These are phyloP conservation scores for Podospora didyma DNA, from an alignment of 495 filamentous ascomycete species.

Conservation along the genomic window DNA sequence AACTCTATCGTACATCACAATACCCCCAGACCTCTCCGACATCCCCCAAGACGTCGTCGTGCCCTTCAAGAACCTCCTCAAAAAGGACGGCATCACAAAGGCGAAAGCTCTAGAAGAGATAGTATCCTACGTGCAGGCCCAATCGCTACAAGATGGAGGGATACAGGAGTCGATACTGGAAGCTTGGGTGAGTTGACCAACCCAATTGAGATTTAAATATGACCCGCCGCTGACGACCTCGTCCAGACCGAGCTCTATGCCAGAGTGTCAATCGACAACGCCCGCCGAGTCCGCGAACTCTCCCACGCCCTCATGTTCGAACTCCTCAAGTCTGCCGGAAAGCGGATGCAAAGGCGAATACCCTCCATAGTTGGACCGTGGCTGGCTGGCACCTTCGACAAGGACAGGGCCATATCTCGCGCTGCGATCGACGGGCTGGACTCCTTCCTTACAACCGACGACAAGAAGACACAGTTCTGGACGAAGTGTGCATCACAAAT, in stretches of 20 bases:
- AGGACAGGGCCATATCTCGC: conserved; percentile 66
- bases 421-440: conserved; percentile 71
- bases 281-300: conserved; percentile 80
- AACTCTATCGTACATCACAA: conserved; percentile 76
- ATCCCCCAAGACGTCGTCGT: conserved; percentile 82
- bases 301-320: conserved; percentile 72
- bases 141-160: conserved; percentile 45
- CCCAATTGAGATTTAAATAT: background rate
- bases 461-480: conserved; percentile 73
- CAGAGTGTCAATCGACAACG: conserved; percentile 79
- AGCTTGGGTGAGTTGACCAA: conserved; percentile 69
- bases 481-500: conserved; percentile 70
- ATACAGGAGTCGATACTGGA: conserved; percentile 74
- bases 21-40: conserved; percentile 74
- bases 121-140: conserved; percentile 53
- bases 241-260: conserved; percentile 83
- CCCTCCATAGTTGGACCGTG: conserved; percentile 76
- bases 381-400: conserved; percentile 85
- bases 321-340: conserved; percentile 67
- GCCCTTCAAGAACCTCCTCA: conserved; percentile 83
- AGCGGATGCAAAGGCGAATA: conserved; percentile 73
- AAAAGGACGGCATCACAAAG: conserved; percentile 90
- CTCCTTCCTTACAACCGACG: conserved; percentile 68
- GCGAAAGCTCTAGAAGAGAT: conserved; percentile 90
- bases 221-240: conserved; percentile 7